Evolutionary conservation across 495 filamentous ascomycete genomes (phyloP), one percentile per base, ranked within the genome.

Genomic region (Penicillium paradoxum): DNA sequence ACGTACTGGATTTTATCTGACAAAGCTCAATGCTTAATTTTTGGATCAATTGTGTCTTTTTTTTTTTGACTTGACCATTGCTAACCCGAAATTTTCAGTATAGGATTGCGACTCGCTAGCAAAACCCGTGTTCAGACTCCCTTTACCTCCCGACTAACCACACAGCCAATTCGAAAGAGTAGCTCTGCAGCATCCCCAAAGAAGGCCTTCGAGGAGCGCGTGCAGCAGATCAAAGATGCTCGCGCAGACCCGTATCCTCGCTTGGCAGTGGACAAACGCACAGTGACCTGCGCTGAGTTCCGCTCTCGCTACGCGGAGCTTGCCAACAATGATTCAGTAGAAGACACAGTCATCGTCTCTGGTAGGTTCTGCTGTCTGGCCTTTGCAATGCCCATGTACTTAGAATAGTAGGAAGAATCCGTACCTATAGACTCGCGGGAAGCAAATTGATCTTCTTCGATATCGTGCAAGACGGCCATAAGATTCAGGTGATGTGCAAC

Each of bases 381-480:
- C 55, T 48, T 54, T 36, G 56, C 49, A 51, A 53, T 56, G 47
- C 52, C 51, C 38, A 42, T 69, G 69, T 77, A 77, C 74, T 77
- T 77, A 77, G 72, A 71, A 67, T 58, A 63, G 67, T 74, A 88
- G 86, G 86, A 73, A 87, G 86, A 64, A 75, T 89, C 56, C 75
- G 66, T 68, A 78, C 77, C 42, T 72, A 73, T 59, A 81, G 81
- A 64, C 74, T 71, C 53, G 75, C 77, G 45, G 83, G 80, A 50
- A 82, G 78, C 60, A 88, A 87, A 71, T 83, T 98, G 64, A 76
- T 87, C 38, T 98, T 98, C 69, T 70, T 96, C 57, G 86, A 92
- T 69, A 61, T 97, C 50, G 69, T 79, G 50, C 82, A 87, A 71
- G 82, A 91, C 68, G 84, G 82, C 30, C 65, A 79, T 59, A 79